A percentile compares a stretch with the other conserved stretches of the same genome.
These are phyloP conservation scores for Botrytis deweyae DNA, from an alignment of 2,329 filamentous ascomycete species.

Conservation along the genomic window DNA sequence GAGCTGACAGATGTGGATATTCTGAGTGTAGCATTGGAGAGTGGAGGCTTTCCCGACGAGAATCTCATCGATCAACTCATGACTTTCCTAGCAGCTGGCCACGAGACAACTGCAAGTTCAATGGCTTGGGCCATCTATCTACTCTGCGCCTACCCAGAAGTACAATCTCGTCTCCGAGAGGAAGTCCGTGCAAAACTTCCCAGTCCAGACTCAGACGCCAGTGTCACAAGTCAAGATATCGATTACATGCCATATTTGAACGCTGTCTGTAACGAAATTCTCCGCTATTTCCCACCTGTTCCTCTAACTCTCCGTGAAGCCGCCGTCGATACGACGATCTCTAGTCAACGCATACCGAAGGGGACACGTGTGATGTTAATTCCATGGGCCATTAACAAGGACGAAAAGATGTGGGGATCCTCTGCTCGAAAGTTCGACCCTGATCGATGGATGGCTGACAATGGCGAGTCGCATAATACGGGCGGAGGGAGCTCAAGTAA, in stretches of 20 bases:
- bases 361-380: constrained; percentile 67
- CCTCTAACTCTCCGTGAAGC: constrained; percentile 68
- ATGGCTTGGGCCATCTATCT: constrained; percentile 75
- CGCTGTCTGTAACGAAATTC: constrained; percentile 74
- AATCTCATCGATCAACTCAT: constrained; percentile 86
- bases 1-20: constrained; percentile 66
- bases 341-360: constrained; percentile 64
- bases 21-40: constrained; percentile 74
- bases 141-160: constrained; percentile 62
- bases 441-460: constrained; percentile 67
- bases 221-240: constrained; percentile 56
- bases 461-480: constrained; percentile 43
- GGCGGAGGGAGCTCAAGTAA: constrained; percentile 73
- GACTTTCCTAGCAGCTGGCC: constrained; percentile 82
- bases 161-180: constrained; percentile 64
- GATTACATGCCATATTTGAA: constrained; percentile 77
- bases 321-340: constrained; percentile 61
- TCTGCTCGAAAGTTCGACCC: constrained; percentile 76
- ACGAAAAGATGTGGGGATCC: constrained; percentile 68
- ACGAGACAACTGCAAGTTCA: constrained; percentile 75
- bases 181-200: constrained; percentile 66
- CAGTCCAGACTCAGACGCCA: constrained; percentile 42
- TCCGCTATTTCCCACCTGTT: constrained; percentile 72
- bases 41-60: constrained; percentile 72
- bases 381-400: constrained; percentile 68